Evolutionary conservation across 2,329 filamentous ascomycete species (phyloP).

Genomic region (Cryphonectria naterciae): DNA sequence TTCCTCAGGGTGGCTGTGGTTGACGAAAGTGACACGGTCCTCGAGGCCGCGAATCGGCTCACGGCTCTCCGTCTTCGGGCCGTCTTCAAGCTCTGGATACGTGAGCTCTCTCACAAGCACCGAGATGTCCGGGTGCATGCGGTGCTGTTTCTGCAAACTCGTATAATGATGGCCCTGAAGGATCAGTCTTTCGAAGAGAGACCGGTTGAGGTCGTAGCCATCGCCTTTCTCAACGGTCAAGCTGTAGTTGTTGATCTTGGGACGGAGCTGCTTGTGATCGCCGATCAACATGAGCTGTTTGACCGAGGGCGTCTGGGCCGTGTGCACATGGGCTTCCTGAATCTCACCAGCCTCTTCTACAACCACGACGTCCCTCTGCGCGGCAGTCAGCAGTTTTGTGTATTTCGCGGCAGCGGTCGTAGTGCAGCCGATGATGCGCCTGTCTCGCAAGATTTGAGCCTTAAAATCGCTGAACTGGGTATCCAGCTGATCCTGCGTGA

Average conservation of each 20-base stretch:
- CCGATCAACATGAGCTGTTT: conserved; percentile 73
- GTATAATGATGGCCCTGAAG: conserved; percentile 55
- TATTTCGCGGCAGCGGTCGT: conserved; percentile 72
- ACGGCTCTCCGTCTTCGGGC: conserved; percentile 50
- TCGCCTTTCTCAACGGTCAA: conserved; percentile 66
- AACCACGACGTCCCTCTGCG: conserved; percentile 62
- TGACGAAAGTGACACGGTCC: conserved; percentile 66
- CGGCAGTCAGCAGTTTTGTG: conserved; percentile 54
- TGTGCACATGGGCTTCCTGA: conserved; percentile 68
- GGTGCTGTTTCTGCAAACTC: conserved; percentile 64
- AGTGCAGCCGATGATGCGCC: conserved; percentile 70
- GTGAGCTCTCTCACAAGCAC: conserved; percentile 58
- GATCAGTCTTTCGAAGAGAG: conserved; percentile 71
- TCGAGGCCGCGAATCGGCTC: conserved; percentile 59
- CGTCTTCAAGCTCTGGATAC: conserved; percentile 66
- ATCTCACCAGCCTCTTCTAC: conserved; percentile 78
- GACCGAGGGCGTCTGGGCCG: conserved; percentile 57
- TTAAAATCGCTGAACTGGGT: conserved; percentile 49
- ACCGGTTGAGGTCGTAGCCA: conserved; percentile 69
- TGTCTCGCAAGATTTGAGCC: conserved; percentile 50
- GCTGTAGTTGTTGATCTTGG: conserved; percentile 65
- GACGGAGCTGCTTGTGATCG: conserved; percentile 73
- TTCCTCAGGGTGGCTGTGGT: conserved; percentile 61
- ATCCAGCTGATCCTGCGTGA: conserved; percentile 45
- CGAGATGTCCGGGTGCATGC: conserved; percentile 72